phyloP scores from a whole-genome alignment of 2,329 filamentous ascomycete species.

The Eurotiales sp. region DNA sequence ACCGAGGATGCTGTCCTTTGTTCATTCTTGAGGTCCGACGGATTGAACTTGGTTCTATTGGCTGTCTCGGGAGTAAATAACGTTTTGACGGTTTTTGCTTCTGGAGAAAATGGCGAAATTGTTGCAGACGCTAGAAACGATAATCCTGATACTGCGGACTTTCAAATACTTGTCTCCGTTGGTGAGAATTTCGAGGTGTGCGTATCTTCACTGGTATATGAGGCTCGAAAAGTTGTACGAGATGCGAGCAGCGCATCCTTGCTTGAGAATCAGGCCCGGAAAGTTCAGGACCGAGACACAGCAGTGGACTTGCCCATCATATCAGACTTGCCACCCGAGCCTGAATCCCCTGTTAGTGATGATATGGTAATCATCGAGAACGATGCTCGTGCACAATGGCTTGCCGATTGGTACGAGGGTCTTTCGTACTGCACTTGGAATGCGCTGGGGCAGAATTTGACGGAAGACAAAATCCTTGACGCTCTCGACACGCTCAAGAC shows the following conservation, averaged over 20 bases:
- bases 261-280: too few relatives aligned
- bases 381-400: conserved; percentile 54
- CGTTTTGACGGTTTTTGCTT: conserved; percentile 65
- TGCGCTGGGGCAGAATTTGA: conserved; percentile 76
- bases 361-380: conserved; percentile 43
- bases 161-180: conserved; percentile 66
- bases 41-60: conserved; percentile 72
- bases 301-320: conserved; percentile 15
- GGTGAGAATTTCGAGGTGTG: conserved; percentile 71
- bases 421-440: conserved; percentile 98
- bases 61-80: conserved; percentile 72
- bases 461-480: conserved; percentile 71
- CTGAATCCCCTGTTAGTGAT: conserved; percentile 32
- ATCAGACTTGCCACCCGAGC: conserved; percentile 19
- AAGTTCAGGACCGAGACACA: too few relatives aligned
- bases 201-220: conserved; percentile 78
- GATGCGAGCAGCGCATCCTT: too few relatives aligned
- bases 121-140: conserved; percentile 71
- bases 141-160: conserved; percentile 50
- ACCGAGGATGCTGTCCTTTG: conserved; percentile 75
- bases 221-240: conserved; percentile 66
- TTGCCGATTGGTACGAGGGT: conserved; percentile 87
- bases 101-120: conserved; percentile 62
- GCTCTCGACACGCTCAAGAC: conserved; percentile 69
- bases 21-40: conserved; percentile 69